These are phyloP conservation scores for Spiraea crenata DNA, from an alignment of 331 rosid species.

Conservation along the genomic window DNA sequence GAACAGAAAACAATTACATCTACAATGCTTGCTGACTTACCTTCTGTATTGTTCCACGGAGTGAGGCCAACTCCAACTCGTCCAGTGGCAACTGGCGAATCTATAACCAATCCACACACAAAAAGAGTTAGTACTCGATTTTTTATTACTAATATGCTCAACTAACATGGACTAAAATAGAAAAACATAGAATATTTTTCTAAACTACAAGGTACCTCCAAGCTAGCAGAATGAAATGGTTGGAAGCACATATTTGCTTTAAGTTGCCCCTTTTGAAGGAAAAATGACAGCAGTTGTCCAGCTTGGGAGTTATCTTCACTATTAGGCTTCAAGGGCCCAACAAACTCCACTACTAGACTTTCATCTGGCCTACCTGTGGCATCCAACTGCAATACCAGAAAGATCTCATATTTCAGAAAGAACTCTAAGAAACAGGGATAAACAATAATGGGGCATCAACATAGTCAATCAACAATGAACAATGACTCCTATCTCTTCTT, in stretches of 20 bases:
- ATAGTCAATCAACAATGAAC: background rate
- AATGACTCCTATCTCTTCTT: background rate
- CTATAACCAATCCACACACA: constrained; percentile 37
- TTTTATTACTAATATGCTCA: background rate
- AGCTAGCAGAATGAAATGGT: constrained; percentile 72
- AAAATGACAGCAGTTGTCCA: constrained; percentile 59
- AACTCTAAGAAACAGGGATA: constrained; percentile 8
- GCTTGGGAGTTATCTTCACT: constrained; percentile 44
- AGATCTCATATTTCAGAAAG: constrained; percentile 26
- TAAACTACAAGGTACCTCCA: constrained; percentile 59
- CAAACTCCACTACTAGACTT: constrained; percentile 72
- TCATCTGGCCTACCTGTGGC: constrained; percentile 92
- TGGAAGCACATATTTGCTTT: constrained; percentile 62
- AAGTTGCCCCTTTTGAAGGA: constrained; percentile 79
- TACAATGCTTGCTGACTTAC: constrained; percentile 40
- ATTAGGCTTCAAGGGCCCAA: constrained; percentile 65
- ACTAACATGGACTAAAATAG: background rate
- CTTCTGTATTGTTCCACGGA: constrained; percentile 84
- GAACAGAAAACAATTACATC: constrained; percentile 11
- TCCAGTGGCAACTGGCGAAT: constrained; percentile 79
- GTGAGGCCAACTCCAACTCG: constrained; percentile 88
- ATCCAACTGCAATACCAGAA: constrained; percentile 64
- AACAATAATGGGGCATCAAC: background rate
- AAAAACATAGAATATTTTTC: constrained; percentile 18
- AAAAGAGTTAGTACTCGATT: constrained; percentile 1